Base-by-base conservation (phyloP, 2,329 filamentous ascomycete genomes). In the Pestalotiopsis fici region DNA sequence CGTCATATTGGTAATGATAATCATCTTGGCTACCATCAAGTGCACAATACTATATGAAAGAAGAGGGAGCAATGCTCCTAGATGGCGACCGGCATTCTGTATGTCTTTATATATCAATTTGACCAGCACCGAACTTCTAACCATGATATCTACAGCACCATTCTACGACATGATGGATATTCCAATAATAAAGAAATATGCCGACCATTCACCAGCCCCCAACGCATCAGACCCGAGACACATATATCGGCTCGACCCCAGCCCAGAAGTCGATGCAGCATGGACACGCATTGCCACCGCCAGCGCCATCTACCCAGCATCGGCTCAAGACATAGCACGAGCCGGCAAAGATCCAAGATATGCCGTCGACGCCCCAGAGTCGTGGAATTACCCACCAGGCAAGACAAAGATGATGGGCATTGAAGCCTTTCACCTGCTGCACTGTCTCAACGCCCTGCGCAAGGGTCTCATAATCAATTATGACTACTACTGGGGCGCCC, bases 391-490 rank as follows among this genome's bases (percentile, higher is more conserved):
- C 5, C 31, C 31, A 11, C 31, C 31, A 1, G 31, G 31, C 31
- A 35, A 35, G 5, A 35, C 31, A 6, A 35, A 35, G 31, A 35
- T 35, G 31, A 35, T 35, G 31, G 31, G 31, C 31, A 35, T 61
- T 4, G 68, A 69, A 12, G 64, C 54, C 15, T 65, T 70, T 21
- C 68, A 69, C 56, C 60, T 64, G n/a, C 27, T 68, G n/a, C 64
- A 69, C 54, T 70, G 68, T 56, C 66, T 68, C 4, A 69, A 69
- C 57, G 54, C 65, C 23, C 54, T 68, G 15, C 64, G 64, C 2
- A 54, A 66, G 9, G 59, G 64, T 4, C 66, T 69, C 43, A 35
- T 69, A 4, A 66, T 55, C 50, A 67, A 59, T 27, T 69, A 67
- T 13, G 64, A 68, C 57, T 68, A 69, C 54, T 69, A 70, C 60